phyloP scores from a whole-genome alignment of 73 alveolate species.

The Paramecium caudatum region DNA sequence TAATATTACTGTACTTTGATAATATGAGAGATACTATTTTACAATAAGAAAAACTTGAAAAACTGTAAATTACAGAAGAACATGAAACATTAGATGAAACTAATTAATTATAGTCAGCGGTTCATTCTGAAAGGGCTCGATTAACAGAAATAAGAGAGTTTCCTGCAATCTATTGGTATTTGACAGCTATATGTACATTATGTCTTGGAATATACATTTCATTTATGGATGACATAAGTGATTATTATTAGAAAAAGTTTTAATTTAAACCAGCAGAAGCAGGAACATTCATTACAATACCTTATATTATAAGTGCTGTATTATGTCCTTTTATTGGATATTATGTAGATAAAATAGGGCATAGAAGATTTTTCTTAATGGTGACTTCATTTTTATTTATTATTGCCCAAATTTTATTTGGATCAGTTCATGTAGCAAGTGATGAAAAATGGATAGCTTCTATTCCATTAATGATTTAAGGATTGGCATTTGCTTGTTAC shows the following conservation, averaged over 20 bases:
- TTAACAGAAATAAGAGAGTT: slow-evolving; percentile 16
- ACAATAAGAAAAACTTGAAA: slow-evolving; percentile 20
- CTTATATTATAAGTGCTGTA: slow-evolving; percentile 19
- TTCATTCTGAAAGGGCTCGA: slow-evolving; percentile 9
- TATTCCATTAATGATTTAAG: slow-evolving; percentile 49
- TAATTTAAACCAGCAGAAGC: slow-evolving; percentile 47
- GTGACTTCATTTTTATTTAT: slow-evolving; percentile 34
- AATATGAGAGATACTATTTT: background rate
- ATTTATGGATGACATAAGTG: slow-evolving; percentile 61
- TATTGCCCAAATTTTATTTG: slow-evolving; percentile 17
- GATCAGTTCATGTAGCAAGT: slow-evolving; percentile 44
- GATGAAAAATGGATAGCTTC: slow-evolving; percentile 30
- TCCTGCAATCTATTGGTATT: slow-evolving; percentile 51
- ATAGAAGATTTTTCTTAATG: slow-evolving; percentile 64
- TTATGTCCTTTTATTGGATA: slow-evolving; percentile 21
- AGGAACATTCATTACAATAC: slow-evolving; percentile 41
- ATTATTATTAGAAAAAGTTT: slow-evolving; percentile 49
- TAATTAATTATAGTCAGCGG: background rate
- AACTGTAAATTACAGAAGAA: background rate
- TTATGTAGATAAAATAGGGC: slow-evolving; percentile 43
- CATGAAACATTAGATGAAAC: slow-evolving; percentile 9
- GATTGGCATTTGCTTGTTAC: slow-evolving; percentile 62
- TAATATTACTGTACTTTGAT: slow-evolving; percentile 35
- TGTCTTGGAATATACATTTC: slow-evolving; percentile 41
- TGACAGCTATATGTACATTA: slow-evolving; percentile 44